These are phyloP conservation scores for Apiospora arundinis DNA, from an alignment of 2,329 filamentous ascomycete species.

Conservation along the genomic window DNA sequence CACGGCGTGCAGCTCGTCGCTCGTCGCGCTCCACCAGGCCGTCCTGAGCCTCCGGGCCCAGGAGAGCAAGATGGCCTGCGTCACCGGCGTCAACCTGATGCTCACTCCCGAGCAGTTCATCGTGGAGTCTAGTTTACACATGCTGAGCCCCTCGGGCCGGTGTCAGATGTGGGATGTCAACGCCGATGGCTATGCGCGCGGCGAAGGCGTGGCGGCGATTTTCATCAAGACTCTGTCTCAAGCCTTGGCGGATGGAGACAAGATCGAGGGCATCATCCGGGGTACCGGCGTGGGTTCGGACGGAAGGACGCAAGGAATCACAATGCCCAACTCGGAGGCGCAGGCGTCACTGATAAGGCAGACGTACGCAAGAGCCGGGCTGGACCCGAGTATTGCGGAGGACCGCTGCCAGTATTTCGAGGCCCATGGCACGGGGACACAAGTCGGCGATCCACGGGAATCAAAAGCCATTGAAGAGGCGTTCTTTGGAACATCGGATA, in stretches of 20 bases:
- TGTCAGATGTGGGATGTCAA: conserved; percentile 55
- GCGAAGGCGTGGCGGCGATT: conserved; percentile 58
- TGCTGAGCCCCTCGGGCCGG: conserved; percentile 51
- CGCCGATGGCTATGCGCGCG: conserved; percentile 64
- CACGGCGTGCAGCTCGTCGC: conserved; percentile 48
- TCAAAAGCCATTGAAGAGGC: conserved; percentile 46
- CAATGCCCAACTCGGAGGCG: conserved; percentile 55
- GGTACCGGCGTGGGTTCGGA: conserved; percentile 57
- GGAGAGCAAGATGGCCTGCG: conserved; percentile 48
- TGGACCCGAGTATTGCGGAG: conserved; percentile 40
- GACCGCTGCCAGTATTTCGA: conserved; percentile 55
- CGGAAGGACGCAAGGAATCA: conserved; percentile 59
- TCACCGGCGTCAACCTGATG: conserved; percentile 52
- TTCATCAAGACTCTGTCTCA: conserved; percentile 57
- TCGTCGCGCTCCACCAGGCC: conserved; percentile 46
- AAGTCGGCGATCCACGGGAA: conserved; percentile 41
- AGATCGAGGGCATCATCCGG: conserved; percentile 54
- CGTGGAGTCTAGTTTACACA: conserved; percentile 49
- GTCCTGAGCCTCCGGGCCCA: conserved; percentile 48
- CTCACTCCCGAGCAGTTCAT: conserved; percentile 51
- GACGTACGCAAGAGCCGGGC: conserved; percentile 51
- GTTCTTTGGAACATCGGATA: conserved; percentile 40
- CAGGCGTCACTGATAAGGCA: conserved; percentile 52
- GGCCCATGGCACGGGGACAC: conserved; percentile 51
- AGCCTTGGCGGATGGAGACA: conserved; percentile 57